A percentile compares a stretch with the other conserved stretches of the same genome.
phyloP scores from a whole-genome alignment of 73 alveolate species.

The Symbiodinium natans region DNA sequence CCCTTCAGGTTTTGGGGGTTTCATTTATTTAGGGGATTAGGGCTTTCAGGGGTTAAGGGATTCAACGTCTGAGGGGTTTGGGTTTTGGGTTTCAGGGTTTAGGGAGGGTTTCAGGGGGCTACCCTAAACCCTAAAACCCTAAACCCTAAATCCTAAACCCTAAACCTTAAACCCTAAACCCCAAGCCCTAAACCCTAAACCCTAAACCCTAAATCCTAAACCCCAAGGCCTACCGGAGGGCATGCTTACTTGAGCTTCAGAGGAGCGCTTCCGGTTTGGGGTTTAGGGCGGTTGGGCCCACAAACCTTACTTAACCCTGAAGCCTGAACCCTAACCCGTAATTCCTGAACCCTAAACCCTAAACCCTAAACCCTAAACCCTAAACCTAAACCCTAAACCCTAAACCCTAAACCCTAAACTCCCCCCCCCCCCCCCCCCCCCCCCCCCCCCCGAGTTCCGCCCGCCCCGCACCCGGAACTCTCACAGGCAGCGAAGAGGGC shows the following conservation, averaged over 20 bases:
- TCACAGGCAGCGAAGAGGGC: constrained; percentile 77
- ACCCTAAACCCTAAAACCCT: neutral
- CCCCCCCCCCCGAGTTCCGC: neutral
- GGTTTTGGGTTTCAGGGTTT: neutral
- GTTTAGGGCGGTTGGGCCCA: neutral
- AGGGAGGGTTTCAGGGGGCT: neutral
- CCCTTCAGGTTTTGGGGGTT: no score
- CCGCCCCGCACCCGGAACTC: constrained; percentile 10
- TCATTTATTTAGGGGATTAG: no score
- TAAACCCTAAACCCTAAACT: no score
- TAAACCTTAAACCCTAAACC: no score
- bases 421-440: neutral
- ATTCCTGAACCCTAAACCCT: neutral
- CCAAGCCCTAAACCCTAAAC: no score
- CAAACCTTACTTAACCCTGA: neutral
- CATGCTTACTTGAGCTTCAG: neutral
- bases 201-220: no score
- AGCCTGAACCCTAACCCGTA: neutral
- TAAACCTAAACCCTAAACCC: no score
- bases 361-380: neutral
- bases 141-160: neutral
- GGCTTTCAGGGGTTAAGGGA: no score
- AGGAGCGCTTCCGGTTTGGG: neutral
- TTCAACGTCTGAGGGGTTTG: no score
- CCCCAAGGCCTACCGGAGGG: neutral